These are phyloP conservation scores for Rhizopogon rudus DNA, from an alignment of 768 basidiomycete species.

Conservation along the genomic window DNA sequence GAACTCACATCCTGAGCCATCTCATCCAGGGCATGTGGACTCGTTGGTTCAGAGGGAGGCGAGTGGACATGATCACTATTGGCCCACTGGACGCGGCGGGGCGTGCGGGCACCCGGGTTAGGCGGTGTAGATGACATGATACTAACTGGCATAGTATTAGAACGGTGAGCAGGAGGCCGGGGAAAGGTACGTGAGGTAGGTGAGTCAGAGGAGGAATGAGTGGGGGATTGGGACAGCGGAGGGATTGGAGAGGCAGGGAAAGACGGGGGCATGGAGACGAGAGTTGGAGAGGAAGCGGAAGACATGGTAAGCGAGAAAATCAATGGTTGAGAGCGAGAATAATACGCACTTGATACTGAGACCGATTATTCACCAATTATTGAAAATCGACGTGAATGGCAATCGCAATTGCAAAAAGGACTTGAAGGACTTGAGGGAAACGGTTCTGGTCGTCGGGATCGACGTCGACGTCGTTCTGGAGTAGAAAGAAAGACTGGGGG, in stretches of 20 bases:
- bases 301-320: too few relatives aligned
- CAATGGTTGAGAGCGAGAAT: too few relatives aligned
- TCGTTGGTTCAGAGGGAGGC: not conserved
- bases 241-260: not conserved
- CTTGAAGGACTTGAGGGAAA: too few relatives aligned
- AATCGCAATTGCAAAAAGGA: too few relatives aligned
- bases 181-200: not conserved
- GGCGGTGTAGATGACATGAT: constrained; percentile 13
- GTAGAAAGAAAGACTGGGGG: too few relatives aligned
- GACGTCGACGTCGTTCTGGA: too few relatives aligned
- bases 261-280: not conserved
- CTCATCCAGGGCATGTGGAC: constrained; percentile 45
- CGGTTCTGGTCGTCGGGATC: too few relatives aligned
- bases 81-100: constrained; percentile 51
- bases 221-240: too few relatives aligned
- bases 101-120: constrained; percentile 36
- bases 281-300: too few relatives aligned
- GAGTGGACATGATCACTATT: constrained; percentile 19
- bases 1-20: constrained; percentile 46
- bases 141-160: constrained; percentile 5
- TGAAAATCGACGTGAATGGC: too few relatives aligned
- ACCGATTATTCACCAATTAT: too few relatives aligned
- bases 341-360: too few relatives aligned
- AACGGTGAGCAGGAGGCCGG: constrained; percentile 3
- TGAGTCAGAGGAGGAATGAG: not conserved